phyloP scores from a whole-genome alignment of 2,329 filamentous ascomycete genomes.

The Grosmannia huntii region DNA sequence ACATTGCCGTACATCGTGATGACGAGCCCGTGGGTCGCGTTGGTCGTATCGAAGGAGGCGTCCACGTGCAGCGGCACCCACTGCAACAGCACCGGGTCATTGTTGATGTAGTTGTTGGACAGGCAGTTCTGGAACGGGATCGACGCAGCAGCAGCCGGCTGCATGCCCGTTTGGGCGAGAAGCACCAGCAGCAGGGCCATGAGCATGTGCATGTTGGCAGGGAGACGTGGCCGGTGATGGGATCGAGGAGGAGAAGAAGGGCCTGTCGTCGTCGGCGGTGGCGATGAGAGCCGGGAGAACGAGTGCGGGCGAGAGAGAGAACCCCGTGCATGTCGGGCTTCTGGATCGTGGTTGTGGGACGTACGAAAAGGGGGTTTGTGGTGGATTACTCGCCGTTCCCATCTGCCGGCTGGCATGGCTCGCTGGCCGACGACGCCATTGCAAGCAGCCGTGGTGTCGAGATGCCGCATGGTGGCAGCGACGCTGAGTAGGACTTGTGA shows the following conservation, averaged over 20 bases:
- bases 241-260: background rate
- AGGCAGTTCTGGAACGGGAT: conserved; percentile 82
- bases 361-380: background rate
- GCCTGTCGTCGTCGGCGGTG: too few species aligned
- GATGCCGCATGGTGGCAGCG: background rate
- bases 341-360: background rate
- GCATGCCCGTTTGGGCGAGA: conserved; percentile 23
- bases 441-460: background rate
- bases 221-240: background rate
- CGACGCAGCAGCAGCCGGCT: conserved; percentile 47
- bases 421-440: background rate
- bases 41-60: conserved; percentile 54
- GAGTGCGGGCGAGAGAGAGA: background rate
- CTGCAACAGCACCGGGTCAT: conserved; percentile 52
- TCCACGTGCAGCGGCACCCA: conserved; percentile 66
- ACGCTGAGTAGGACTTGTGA: too few species aligned
- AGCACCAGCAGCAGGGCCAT: conserved; percentile 24
- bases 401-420: background rate
- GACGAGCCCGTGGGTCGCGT: conserved; percentile 51
- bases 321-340: background rate
- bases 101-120: conserved; percentile 33
- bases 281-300: too few species aligned
- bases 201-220: background rate
- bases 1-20: conserved; percentile 88
- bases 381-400: background rate